phyloP scores from a whole-genome alignment of 2,329 filamentous ascomycete genomes.

The Talaromyces sp. region DNA sequence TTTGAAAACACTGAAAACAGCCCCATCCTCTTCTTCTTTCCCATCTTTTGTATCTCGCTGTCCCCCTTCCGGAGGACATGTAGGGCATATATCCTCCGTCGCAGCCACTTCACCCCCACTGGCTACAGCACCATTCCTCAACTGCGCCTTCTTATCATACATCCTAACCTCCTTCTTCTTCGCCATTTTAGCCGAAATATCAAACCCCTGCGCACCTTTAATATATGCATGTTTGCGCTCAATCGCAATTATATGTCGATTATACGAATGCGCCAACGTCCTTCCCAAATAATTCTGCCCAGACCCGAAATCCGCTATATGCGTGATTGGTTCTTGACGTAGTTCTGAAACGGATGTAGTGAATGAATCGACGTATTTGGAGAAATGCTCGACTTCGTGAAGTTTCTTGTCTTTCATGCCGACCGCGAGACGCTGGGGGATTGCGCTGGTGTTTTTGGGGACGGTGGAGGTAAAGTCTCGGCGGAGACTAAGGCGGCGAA shows the following conservation, averaged over 20 bases:
- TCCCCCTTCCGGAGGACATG: slow-evolving; percentile 65
- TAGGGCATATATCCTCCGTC: background rate
- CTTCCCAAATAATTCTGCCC: slow-evolving; percentile 95
- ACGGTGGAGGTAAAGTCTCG: slow-evolving; percentile 54
- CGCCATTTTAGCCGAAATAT: slow-evolving; percentile 74
- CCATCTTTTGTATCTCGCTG: slow-evolving; percentile 46
- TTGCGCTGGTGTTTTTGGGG: slow-evolving; percentile 39
- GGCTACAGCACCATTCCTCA: slow-evolving; percentile 66
- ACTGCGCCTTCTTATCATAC: slow-evolving; percentile 23
- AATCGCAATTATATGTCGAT: slow-evolving; percentile 81
- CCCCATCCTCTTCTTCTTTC: slow-evolving; percentile 22
- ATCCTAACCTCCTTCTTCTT: slow-evolving; percentile 63
- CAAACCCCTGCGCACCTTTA: slow-evolving; percentile 74
- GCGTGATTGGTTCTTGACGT: slow-evolving; percentile 57
- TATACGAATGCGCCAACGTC: slow-evolving; percentile 79
- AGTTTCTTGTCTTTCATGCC: slow-evolving; percentile 97
- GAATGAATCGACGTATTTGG: slow-evolving; percentile 74
- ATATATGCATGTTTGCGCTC: slow-evolving; percentile 87
- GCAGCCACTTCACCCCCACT: background rate
- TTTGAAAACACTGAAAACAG: slow-evolving; percentile 33
- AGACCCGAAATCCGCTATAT: slow-evolving; percentile 93
- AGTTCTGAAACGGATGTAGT: slow-evolving; percentile 53
- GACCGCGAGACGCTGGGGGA: slow-evolving; percentile 70
- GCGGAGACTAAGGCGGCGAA: slow-evolving; percentile 65
- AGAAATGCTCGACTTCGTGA: slow-evolving; percentile 88